Conservation (phyloP, 1,284 basidiomycete genomes). For the Ganoderma leucocontextum region DNA sequence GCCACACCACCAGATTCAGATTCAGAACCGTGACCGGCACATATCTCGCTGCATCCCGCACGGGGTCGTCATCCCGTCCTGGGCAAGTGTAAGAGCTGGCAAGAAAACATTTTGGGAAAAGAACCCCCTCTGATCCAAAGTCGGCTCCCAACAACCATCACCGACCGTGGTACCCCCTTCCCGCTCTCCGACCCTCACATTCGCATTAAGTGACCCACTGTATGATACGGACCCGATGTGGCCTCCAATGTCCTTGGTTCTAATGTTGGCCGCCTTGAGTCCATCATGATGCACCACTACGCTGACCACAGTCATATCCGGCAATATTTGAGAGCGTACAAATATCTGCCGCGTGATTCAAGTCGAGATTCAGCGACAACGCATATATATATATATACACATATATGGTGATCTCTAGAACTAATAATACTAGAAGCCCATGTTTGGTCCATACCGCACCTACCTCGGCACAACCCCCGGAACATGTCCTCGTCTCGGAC, state of each 20-base stretch:
- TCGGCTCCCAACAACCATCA: constrained; percentile 4
- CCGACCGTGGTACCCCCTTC: neutral
- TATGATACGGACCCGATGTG: neutral
- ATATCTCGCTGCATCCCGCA: neutral
- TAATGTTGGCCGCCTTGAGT: neutral
- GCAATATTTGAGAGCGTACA: neutral
- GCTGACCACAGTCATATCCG: constrained; percentile 1
- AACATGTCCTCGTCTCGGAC: neutral
- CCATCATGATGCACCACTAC: neutral
- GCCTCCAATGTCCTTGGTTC: neutral
- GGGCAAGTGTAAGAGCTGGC: neutral
- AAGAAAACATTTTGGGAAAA: neutral
- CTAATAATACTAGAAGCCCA: neutral
- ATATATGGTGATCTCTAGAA: constrained; percentile 1
- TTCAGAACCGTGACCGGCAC: neutral
- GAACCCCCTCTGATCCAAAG: neutral
- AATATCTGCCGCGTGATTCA: neutral
- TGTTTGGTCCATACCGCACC: neutral
- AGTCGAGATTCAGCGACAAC: neutral
- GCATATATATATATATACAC: neutral
- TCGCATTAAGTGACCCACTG: neutral
- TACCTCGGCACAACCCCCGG: neutral
- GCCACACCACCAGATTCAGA: neutral
- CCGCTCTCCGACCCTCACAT: neutral
- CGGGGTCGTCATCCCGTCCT: neutral